Base-by-base conservation (phyloP, 257 asterid genomes). In the Marsdenia floribunda region DNA sequence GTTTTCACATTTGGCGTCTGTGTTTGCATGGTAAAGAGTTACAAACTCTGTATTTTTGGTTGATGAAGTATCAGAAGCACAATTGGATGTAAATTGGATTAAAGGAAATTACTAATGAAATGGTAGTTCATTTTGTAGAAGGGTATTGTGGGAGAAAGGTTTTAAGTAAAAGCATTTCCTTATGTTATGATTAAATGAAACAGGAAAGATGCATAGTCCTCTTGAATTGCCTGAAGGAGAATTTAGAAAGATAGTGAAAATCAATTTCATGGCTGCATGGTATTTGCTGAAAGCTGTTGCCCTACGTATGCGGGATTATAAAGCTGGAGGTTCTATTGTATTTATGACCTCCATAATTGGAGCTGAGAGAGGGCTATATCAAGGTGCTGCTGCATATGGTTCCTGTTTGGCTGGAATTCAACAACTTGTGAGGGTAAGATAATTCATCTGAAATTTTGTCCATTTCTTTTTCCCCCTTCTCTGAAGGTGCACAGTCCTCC, bases 351-450 rank as follows among this genome's bases (percentile, higher is more conserved):
- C 99, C 2, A 84, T 90, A 58, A 79, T 87, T 19, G 98, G 99
- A 42, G 90, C 90, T 49, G 99, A 94, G 80, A 89, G 98, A 85
- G 99, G 98, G 59, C 58, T 94, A 61, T 92, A 94, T 84, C 97
- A 79, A 73, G 98, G 99, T 70, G 93, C 99, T 66, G 96, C 99
- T 78, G 97, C 96, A 67, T 94, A 89, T 77, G 99, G 99, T 77
- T 87, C 98, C 3, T 92, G 97, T 86, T 80, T 90, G 76, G 99
- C 96, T 76, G 97, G 96, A 78, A 75, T 92, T 37, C 93, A 94
- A 76, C 99, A 94, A 91, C 87, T 94, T 42, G 96, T 81, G 26
- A 81, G 96, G 89, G 99, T 94, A 82, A 89, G 89, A 71, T 35
- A 61, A 52, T 68, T 72, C 7, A 54, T 74, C 26, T 47, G 2